Percentiles rank a stretch among this genome's conserved stretches.
Conservation (phyloP, 179 eudicot genomes). For the Vitellaria paradoxa region DNA sequence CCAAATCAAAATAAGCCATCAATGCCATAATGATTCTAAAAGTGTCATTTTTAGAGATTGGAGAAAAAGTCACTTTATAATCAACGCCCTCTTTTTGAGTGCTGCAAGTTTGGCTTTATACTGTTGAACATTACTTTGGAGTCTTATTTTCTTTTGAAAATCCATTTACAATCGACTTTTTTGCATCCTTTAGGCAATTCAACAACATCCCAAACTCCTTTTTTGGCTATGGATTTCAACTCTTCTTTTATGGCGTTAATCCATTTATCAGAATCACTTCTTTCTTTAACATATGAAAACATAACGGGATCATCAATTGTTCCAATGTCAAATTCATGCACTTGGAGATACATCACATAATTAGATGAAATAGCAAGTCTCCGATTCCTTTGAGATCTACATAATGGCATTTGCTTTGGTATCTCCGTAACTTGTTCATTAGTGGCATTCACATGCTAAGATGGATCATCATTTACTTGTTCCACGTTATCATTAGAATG, state of each 20-base stretch:
- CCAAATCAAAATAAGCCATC: slow-evolving; percentile 9
- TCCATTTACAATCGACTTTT: neutral
- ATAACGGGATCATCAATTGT: neutral
- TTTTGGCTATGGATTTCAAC: neutral
- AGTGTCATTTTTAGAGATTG: neutral
- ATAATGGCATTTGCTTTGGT: neutral
- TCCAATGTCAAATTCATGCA: neutral
- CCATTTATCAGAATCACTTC: neutral
- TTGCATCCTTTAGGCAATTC: neutral
- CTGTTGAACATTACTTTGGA: slow-evolving; percentile 6
- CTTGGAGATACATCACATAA: slow-evolving; percentile 6
- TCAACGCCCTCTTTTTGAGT: neutral
- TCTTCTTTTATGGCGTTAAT: neutral
- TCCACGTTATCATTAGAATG: neutral
- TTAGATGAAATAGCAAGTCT: neutral
- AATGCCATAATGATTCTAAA: slow-evolving; percentile 10
- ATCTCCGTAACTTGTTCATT: slow-evolving; percentile 1
- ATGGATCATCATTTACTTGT: neutral
- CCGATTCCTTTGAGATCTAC: neutral
- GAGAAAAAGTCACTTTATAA: neutral
- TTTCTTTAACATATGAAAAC: neutral
- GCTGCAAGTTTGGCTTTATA: neutral
- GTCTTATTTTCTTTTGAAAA: neutral
- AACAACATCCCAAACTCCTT: neutral
- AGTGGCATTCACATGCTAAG: neutral